Base-by-base conservation (phyloP, 371 early-diverging fungal species). In the Fennellomyces sp. region DNA sequence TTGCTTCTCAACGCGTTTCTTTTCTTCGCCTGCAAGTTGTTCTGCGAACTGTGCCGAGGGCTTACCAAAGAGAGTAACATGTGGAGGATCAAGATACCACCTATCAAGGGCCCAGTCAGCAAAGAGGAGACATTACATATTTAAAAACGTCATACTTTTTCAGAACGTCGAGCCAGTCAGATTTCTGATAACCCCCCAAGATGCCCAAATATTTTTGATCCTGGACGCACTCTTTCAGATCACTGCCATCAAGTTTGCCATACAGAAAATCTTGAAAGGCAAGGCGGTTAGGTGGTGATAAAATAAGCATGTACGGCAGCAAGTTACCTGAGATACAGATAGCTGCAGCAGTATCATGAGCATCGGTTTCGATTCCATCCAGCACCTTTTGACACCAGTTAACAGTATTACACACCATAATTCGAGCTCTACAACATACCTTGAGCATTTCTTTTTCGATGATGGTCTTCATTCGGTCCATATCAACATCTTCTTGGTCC, bases 21-120 rank as follows among this genome's bases (percentile, higher is more conserved):
- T 71, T 64, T 89, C 89, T 30, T 87, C 84, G 23, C 76, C 72
- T 0, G 75, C 66, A 28, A 82, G 72, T 35, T 82, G 75, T 21
- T 84, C 70, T 2, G 89, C 85, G 54, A 86, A 83, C 17, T 73
- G 75, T 2, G 87, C 84, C 11, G 88, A 87, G 1, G 89, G 89
- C 57, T 80, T 81, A 27, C 80, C 89, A 36, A 80, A 68, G 28
- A 89, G 72, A 6, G 73, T 81, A 1, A 83, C 72, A 48, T 81
- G 83, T 31, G 79, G 78, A 12, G 81, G 66, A 64, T 85, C 74
- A 42, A 87, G 57, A 54, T 76, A 82, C 75, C 83, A 85, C 50
- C 82, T 84, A 58, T 54, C 27, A 15, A 0, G 25, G 1, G 30
- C 3, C 13, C n/a, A 27, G 11, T 54, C n/a, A 19, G 23, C 19